These are phyloP conservation scores for Trichoderma hamatum DNA, from an alignment of 2,329 filamentous ascomycete species.

Conservation along the genomic window DNA sequence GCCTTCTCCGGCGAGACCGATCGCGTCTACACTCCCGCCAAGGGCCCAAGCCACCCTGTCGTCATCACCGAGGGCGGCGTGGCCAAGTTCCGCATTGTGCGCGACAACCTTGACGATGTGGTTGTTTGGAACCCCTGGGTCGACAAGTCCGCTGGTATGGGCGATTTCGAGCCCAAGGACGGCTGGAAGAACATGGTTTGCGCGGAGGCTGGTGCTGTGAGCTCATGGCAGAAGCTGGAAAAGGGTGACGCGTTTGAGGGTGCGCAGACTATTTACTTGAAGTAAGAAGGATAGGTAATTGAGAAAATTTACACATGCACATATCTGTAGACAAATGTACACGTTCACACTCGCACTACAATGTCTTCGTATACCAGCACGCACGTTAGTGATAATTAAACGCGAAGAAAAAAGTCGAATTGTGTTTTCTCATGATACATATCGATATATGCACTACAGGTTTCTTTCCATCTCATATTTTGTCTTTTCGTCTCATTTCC, in stretches of 20 bases:
- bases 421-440: background rate
- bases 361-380: background rate
- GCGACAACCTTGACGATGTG: conserved; percentile 84
- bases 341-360: background rate
- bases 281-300: conserved; percentile 1
- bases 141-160: conserved; percentile 79
- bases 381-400: background rate
- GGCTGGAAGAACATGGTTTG: conserved; percentile 94
- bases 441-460: background rate
- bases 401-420: background rate
- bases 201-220: conserved; percentile 85
- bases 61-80: conserved; percentile 65
- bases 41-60: conserved; percentile 61
- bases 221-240: conserved; percentile 81
- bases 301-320: background rate
- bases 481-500: background rate
- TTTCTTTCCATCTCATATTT: background rate
- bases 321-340: background rate
- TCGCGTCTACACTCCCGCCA: conserved; percentile 77
- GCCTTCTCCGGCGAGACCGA: conserved; percentile 80
- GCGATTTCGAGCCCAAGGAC: conserved; percentile 85
- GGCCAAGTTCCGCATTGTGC: conserved; percentile 70
- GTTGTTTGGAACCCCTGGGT: conserved; percentile 98
- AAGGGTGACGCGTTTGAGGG: conserved; percentile 70
- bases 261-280: conserved; percentile 57